Conservation (phyloP, 148 eudicot genomes). For the Hydrangea macrophylla region DNA sequence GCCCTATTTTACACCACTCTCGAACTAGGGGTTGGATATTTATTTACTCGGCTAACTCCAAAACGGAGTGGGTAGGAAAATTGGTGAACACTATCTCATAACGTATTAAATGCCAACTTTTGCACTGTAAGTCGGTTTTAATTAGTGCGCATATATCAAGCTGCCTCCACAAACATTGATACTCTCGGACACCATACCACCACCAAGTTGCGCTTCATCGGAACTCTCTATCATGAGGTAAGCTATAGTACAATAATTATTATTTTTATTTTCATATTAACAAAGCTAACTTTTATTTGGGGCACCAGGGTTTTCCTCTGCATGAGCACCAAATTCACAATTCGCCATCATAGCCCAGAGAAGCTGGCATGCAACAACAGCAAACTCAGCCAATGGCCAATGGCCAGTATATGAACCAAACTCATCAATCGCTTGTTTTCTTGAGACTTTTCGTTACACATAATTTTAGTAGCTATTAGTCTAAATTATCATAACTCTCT, state of each 20-base stretch:
- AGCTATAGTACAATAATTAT: not conserved
- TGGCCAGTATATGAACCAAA: not conserved
- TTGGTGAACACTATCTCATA: no score
- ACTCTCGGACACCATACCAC: not conserved
- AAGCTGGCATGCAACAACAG: not conserved
- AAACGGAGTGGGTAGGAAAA: no score
- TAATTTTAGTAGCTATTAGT: no score
- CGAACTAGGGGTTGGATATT: no score
- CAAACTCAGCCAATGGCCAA: not conserved
- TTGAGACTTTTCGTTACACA: no score
- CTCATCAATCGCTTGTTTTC: not conserved
- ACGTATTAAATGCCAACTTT: no score
- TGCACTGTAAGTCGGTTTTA: no score
- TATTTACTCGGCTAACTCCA: no score
- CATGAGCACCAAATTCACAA: not conserved
- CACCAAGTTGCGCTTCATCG: conserved; percentile 2
- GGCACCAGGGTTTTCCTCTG: not conserved
- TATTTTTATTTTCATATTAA: not conserved
- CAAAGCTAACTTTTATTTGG: not conserved
- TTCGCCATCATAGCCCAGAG: no score
- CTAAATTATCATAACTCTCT: no score
- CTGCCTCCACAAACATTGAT: conserved; percentile 1
- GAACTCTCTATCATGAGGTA: conserved; percentile 3
- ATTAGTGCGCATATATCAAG: conserved; percentile 7
- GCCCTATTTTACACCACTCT: no score